Evolutionary conservation across 139 green algal species (phyloP), one percentile per base, ranked within the genome.

Genomic region (Raphidocelis subcapitata): DNA sequence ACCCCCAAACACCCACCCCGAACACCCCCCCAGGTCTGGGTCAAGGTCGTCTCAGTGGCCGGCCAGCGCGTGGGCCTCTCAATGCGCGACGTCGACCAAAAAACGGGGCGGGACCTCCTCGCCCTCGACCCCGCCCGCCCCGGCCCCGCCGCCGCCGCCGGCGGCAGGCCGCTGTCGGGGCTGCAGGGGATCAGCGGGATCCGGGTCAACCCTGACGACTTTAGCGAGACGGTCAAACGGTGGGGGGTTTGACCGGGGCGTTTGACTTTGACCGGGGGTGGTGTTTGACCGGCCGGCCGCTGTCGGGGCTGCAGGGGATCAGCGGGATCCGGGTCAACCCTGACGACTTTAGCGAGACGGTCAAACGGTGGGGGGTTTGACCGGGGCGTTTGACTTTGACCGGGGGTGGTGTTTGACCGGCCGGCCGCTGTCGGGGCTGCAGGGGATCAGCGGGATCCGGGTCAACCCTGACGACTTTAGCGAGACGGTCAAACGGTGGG

Each of bases 1-100:
- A n/a, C n/a, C n/a, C n/a, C n/a, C n/a, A n/a, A n/a, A n/a, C n/a
- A n/a, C 37, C 29, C n/a, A 29, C 16, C n/a, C 10, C 26, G 10
- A 57, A 74, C 85, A 80, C 52, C 56, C 12, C 73, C 85, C 60
- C 81, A 88, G 57, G 94, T 98, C 31, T 95, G 87, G 88, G 84
- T 96, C 36, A 97, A 97, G 76, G 88, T 95, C 10, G 74, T 96
- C 26, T 85, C 71, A 32, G 64, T 2, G 16, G 32, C 32, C 21
- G 72, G 80, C 16, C 84, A 91, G 66, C 84, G 89, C 15, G 73
- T 98, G 26, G 85, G 82, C 0, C 84, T 99, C 23, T 91, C 79
- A 61, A 98, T 99, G 88, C 77, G 89, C 0, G 95, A 99, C 66
- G 96, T 98, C 49, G 93, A 99, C 88, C 96, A 99, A 73, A 47